Conservation (phyloP, 1,284 basidiomycete genomes). For the Puccinia hordei region DNA sequence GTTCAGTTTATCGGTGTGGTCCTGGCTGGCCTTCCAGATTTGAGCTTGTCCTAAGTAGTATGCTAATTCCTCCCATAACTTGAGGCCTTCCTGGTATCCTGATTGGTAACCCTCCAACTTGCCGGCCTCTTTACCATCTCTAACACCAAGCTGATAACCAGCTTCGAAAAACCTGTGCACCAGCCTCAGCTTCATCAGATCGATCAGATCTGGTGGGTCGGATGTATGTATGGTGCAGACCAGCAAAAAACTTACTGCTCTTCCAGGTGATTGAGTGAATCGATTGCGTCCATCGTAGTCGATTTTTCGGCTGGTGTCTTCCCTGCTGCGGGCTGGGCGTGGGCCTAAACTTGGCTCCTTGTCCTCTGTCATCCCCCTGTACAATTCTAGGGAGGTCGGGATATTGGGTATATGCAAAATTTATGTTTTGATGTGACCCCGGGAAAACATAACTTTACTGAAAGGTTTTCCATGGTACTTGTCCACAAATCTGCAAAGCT, state of each 20-base stretch:
- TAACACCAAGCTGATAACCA: conserved; percentile 28
- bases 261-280: conserved; percentile 40
- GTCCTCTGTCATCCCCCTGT: too few relatives aligned
- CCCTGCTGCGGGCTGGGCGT: too few relatives aligned
- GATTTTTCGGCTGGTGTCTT: too few relatives aligned
- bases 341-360: too few relatives aligned
- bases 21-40: conserved; percentile 11
- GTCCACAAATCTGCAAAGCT: too few relatives aligned
- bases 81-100: conserved; percentile 22
- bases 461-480: too few relatives aligned
- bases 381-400: too few relatives aligned
- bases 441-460: too few relatives aligned
- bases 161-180: conserved; percentile 15
- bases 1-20: conserved; percentile 13
- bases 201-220: background rate
- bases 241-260: conserved; percentile 12
- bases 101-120: conserved; percentile 26
- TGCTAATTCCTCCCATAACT: conserved; percentile 31
- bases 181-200: background rate
- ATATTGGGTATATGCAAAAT: too few relatives aligned
- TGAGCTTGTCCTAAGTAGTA: conserved; percentile 37
- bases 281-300: conserved; percentile 33
- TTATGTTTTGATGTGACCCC: too few relatives aligned
- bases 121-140: conserved; percentile 26
- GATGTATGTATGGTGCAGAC: too few relatives aligned